Conservation (phyloP, 371 early-diverging fungal species). For the Funneliformis caledonium region DNA sequence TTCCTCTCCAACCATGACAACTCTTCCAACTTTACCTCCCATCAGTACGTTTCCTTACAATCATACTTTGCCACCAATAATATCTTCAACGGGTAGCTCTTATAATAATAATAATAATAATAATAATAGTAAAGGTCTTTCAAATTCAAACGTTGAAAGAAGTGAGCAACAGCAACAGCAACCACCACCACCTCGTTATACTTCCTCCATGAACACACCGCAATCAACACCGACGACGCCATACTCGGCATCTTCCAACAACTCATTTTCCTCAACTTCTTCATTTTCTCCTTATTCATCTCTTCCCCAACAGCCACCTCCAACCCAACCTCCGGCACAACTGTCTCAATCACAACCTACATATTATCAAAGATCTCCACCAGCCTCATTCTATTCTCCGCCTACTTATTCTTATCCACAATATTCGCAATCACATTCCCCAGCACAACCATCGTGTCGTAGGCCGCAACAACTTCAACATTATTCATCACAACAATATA, state of each 20-base stretch:
- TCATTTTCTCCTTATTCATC: background rate
- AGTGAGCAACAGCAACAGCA: background rate
- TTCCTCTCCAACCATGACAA: constrained; percentile 1
- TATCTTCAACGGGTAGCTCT: background rate
- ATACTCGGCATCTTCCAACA: background rate
- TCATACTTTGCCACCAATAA: constrained; percentile 2
- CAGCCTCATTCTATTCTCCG: background rate
- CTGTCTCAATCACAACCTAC: background rate
- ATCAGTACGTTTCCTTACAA: constrained; percentile 20
- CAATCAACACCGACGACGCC: background rate
- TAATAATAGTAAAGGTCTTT: background rate
- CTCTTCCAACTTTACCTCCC: constrained; percentile 32
- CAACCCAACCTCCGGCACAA: constrained; percentile 14
- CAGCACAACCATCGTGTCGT: background rate
- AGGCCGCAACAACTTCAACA: background rate
- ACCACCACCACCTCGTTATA: background rate
- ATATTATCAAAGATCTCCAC: constrained; percentile 23
- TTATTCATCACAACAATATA: constrained; percentile 13
- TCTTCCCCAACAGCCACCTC: background rate
- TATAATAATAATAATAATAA: background rate
- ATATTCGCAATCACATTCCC: constrained; percentile 2
- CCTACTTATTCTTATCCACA: constrained; percentile 5
- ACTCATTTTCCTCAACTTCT: background rate
- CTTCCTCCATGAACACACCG: background rate
- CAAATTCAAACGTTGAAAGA: background rate